Evolutionary conservation across 257 asterid genomes (phyloP).

Genomic region (Cruciata laevipes): DNA sequence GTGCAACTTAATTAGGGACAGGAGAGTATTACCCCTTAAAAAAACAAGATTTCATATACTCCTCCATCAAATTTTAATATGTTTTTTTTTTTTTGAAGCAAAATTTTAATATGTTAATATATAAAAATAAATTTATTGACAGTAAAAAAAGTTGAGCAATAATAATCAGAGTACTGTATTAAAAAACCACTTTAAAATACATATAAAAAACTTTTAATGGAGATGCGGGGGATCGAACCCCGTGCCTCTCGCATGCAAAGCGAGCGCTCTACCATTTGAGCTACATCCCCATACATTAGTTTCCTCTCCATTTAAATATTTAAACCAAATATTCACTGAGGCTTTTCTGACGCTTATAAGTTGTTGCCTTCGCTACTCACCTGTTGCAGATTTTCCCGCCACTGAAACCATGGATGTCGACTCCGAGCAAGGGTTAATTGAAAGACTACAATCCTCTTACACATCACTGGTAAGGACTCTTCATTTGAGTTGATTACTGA

Average conservation of each 20-base stretch:
- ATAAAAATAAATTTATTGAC: no score
- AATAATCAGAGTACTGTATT: no score
- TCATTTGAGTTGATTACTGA: not conserved
- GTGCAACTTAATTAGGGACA: no score
- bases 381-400: constrained; percentile 50
- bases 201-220: no score
- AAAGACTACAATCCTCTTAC: constrained; percentile 59
- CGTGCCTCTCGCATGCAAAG: constrained; percentile 99
- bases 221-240: constrained; percentile 60
- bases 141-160: no score
- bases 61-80: no score
- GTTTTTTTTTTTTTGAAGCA: no score
- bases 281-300: constrained; percentile 60
- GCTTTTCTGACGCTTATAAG: not conserved
- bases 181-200: no score
- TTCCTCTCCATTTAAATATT: not conserved
- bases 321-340: not conserved
- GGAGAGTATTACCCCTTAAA: no score
- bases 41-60: no score
- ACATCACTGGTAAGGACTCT: constrained; percentile 44
- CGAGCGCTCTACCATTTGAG: constrained; percentile 99
- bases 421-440: constrained; percentile 30
- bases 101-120: no score
- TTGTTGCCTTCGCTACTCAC: not conserved
- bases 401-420: constrained; percentile 58